Evolutionary conservation across 2,329 filamentous ascomycete genomes (phyloP).

Genomic region (Ceratocystis colombiana): DNA sequence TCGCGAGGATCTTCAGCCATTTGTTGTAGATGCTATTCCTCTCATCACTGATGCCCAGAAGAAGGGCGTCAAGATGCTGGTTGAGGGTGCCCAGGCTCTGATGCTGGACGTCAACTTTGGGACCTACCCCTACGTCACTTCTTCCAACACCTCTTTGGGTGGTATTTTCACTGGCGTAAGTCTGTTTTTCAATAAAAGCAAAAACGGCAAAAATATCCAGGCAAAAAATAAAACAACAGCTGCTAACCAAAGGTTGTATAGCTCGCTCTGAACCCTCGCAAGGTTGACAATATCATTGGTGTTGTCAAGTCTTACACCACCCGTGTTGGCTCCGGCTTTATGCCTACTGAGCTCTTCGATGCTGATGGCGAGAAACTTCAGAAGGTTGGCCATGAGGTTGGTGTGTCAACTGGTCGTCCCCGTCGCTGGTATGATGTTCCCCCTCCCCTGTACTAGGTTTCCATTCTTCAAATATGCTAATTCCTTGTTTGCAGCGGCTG

Average conservation of each 20-base stretch:
- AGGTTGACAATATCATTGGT: constrained; percentile 49
- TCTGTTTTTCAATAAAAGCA: neutral
- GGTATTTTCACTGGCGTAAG: constrained; percentile 29
- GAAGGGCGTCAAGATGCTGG: constrained; percentile 49
- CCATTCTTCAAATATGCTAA: neutral
- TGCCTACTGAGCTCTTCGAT: constrained; percentile 48
- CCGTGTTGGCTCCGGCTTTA: constrained; percentile 49
- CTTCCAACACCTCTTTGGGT: constrained; percentile 29
- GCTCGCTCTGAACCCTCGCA: constrained; percentile 39
- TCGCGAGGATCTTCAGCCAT: constrained; percentile 47
- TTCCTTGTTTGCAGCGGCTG: constrained; percentile 34
- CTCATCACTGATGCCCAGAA: constrained; percentile 54
- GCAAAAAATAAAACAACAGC: neutral
- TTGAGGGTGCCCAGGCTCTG: constrained; percentile 53
- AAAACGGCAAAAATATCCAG: neutral
- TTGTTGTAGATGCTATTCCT: constrained; percentile 56
- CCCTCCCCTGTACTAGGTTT: no score
- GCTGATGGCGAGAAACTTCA: constrained; percentile 36
- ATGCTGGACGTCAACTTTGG: constrained; percentile 57
- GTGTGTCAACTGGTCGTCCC: constrained; percentile 26
- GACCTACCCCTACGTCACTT: constrained; percentile 30
- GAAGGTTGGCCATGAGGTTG: constrained; percentile 37
- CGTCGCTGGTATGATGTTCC: constrained; percentile 17
- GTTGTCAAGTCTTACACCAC: constrained; percentile 56
- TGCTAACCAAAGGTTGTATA: constrained; percentile 19